Conservation (phyloP, 306 rosid genomes). For the Aeschynomene evenia region DNA sequence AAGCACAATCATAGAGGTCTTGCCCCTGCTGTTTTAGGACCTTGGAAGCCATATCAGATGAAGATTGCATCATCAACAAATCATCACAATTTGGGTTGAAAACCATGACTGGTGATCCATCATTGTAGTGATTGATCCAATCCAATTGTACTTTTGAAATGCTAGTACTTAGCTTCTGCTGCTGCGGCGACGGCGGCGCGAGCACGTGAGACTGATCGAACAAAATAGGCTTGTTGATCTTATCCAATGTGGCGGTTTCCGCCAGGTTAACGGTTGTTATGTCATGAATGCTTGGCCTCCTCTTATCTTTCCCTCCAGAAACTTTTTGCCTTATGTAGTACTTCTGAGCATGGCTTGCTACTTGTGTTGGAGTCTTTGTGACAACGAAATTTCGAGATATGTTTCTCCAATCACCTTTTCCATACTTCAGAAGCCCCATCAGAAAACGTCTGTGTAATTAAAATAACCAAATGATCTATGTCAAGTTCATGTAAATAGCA, state of each 20-base stretch:
- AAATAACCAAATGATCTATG: not conserved
- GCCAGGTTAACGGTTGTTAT: constrained; percentile 76
- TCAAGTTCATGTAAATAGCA: constrained; percentile 14
- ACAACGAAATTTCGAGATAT: constrained; percentile 78
- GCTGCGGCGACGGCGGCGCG: too few species aligned
- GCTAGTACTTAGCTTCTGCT: constrained; percentile 40
- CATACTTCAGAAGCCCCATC: constrained; percentile 78
- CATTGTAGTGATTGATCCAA: constrained; percentile 39
- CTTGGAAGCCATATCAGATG: constrained; percentile 46
- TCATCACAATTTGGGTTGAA: constrained; percentile 48
- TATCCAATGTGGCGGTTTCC: constrained; percentile 42
- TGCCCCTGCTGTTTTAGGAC: constrained; percentile 45
- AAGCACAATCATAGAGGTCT: constrained; percentile 47
- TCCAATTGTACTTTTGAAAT: constrained; percentile 37
- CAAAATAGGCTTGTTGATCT: constrained; percentile 32
- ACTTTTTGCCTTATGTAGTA: constrained; percentile 87
- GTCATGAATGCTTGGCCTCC: constrained; percentile 94
- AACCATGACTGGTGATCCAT: constrained; percentile 48
- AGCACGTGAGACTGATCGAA: constrained; percentile 42
- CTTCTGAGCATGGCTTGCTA: constrained; percentile 66
- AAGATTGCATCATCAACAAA: constrained; percentile 43
- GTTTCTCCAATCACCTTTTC: constrained; percentile 96
- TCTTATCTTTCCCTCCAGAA: constrained; percentile 81
- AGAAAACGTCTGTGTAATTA: constrained; percentile 64
- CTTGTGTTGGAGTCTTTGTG: constrained; percentile 59